Evolutionary conservation across 2,329 filamentous ascomycete genomes (phyloP), one percentile per base, ranked within the genome.

Genomic region (Aspergillus sp.): DNA sequence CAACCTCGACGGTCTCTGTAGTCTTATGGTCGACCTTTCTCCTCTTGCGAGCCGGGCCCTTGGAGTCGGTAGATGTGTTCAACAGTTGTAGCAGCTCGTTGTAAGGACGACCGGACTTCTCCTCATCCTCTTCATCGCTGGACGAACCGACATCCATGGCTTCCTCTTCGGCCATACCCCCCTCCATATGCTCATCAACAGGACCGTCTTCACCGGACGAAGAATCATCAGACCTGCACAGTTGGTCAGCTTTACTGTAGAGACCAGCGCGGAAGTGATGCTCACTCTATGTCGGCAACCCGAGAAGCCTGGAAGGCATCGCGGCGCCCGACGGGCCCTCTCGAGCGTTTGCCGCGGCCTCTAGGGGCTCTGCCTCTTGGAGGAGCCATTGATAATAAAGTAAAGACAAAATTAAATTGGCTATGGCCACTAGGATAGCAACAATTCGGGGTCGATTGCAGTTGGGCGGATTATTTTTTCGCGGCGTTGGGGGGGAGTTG

Each of bases 61-160:
- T 75, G 3, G 74, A 65, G 11, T 77, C 73, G 15, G 73, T 70
- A 15, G 72, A 68, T 55, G 80, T 68, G 58, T 81, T 78, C 21
- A 88, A 79, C 2, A 86, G 79, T 62, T 85, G 81, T 15, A 89
- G 75, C 15, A 89, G 76, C 51, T 81, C 75, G 58, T 81, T 84
- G 69, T 88, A 89, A 8, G 85, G 81, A 32, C 74, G 77, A 60
- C 65, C 73, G 4, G 67, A 66, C 27, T 67, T 62, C 51, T 74
- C 62, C 30, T 82, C 79, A 50, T 82, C 82, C 41, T 76, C 77
- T 19, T 78, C 77, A 60, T 74, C 78, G 21, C 75, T 78, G 27
- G 73, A 74, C 1, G 81, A 80, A 21, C 61, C 68, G 10, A 73
- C 71, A 8, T 73, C 71, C 61, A 70, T 65, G 23, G 60, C 41